phyloP scores from a whole-genome alignment of 2,329 filamentous ascomycete species.

The Aspergillus arachidicola region DNA sequence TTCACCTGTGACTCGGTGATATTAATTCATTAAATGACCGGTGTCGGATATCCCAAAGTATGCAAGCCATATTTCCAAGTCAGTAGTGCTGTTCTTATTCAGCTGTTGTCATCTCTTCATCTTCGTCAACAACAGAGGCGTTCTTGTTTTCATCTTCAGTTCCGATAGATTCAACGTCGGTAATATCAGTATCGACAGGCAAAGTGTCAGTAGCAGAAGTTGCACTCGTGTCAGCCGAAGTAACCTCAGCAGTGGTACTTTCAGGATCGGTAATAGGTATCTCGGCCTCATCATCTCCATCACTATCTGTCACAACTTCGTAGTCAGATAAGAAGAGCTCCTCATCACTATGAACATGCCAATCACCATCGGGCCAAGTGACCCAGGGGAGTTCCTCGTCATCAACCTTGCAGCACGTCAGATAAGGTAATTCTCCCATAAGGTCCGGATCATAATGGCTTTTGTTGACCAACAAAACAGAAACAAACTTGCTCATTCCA shows the following conservation, averaged over 20 bases:
- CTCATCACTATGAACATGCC: not conserved
- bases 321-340: not conserved
- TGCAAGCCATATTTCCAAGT: not conserved
- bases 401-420: slow-evolving; percentile 49
- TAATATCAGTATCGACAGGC: not conserved
- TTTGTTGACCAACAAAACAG: slow-evolving; percentile 40
- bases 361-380: not conserved
- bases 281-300: not conserved
- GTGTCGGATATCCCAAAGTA: not conserved
- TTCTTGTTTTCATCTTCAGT: not conserved
- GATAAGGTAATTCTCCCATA: slow-evolving; percentile 38
- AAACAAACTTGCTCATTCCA: slow-evolving; percentile 37
- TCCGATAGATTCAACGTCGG: not conserved
- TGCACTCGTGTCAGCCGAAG: not conserved
- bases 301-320: not conserved
- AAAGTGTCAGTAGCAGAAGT: not conserved
- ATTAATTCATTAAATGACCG: not conserved
- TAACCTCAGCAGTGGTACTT: not conserved
- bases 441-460: slow-evolving; percentile 40
- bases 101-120: not conserved
- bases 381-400: slow-evolving; percentile 15
- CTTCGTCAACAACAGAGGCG: not conserved
- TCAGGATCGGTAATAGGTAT: not conserved
- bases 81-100: not conserved
- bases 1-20: not conserved